Evolutionary conservation across 129 eudicot species (phyloP).

Genomic region (Flaveria ramosissima): DNA sequence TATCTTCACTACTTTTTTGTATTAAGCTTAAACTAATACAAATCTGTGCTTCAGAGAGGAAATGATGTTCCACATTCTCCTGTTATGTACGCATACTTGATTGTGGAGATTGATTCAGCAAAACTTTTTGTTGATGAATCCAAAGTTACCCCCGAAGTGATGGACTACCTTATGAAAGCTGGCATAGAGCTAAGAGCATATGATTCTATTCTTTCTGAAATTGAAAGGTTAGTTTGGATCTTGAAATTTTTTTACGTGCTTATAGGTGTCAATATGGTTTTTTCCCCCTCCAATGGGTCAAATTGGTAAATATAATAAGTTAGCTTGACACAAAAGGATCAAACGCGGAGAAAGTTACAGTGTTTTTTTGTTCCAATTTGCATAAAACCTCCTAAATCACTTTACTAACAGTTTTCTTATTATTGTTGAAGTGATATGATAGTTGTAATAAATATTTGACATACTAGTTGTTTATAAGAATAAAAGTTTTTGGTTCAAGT

Average conservation of each 20-base stretch:
- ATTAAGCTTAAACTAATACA: slow-evolving; percentile 13
- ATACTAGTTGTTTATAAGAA: not conserved
- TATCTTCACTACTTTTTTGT: not conserved
- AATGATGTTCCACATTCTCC: slow-evolving; percentile 91
- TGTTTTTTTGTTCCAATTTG: not conserved
- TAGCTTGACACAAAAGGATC: not conserved
- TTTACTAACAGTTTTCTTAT: not conserved
- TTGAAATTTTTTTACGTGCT: not conserved
- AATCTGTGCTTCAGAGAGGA: slow-evolving; percentile 69
- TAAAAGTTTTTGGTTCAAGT: not conserved
- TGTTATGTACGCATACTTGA: slow-evolving; percentile 84
- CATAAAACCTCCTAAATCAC: not conserved
- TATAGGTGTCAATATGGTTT: not conserved
- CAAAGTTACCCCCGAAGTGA: slow-evolving; percentile 76
- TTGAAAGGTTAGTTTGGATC: slow-evolving; percentile 60
- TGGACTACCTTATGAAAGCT: slow-evolving; percentile 71
- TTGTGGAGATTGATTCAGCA: slow-evolving; percentile 74
- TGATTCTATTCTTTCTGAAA: slow-evolving; percentile 77
- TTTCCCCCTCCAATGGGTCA: not conserved
- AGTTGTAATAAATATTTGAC: slow-evolving; percentile 1
- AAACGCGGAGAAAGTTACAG: not conserved
- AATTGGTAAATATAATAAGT: slow-evolving; percentile 1
- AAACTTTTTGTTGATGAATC: slow-evolving; percentile 69
- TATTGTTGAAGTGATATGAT: not conserved
- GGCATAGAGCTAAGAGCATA: slow-evolving; percentile 78